phyloP scores from a whole-genome alignment of 2,329 filamentous ascomycete species.

The Pseudocercospora musae region DNA sequence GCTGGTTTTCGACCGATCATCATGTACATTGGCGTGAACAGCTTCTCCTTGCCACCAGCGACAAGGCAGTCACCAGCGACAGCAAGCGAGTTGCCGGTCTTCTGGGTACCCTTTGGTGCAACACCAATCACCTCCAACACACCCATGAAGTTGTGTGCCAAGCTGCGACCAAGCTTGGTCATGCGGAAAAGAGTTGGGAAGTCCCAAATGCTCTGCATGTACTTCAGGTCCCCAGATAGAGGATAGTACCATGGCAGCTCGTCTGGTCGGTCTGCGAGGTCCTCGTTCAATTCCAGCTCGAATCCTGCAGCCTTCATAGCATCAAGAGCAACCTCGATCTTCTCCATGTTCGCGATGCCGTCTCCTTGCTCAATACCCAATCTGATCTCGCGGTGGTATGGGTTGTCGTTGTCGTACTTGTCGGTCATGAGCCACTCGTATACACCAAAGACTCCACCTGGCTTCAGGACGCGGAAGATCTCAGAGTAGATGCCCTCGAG shows the following conservation, averaged over 20 bases:
- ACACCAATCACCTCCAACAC: slow-evolving; percentile 72
- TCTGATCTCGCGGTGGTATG: slow-evolving; percentile 82
- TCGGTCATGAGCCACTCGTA: slow-evolving; percentile 99
- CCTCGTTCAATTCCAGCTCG: slow-evolving; percentile 76
- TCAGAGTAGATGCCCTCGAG: slow-evolving; percentile 90
- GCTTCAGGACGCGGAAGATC: slow-evolving; percentile 93
- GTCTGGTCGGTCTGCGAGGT: slow-evolving; percentile 75
- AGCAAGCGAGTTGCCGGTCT: slow-evolving; percentile 86
- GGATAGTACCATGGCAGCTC: slow-evolving; percentile 92
- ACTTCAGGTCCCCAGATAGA: slow-evolving; percentile 77
- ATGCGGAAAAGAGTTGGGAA: slow-evolving; percentile 81
- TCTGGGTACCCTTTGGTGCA: slow-evolving; percentile 82
- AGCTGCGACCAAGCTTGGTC: slow-evolving; percentile 76
- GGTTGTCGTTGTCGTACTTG: slow-evolving; percentile 83
- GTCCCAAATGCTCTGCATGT: slow-evolving; percentile 75
- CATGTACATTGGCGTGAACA: slow-evolving; percentile 98
- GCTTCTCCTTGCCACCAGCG: slow-evolving; percentile 77
- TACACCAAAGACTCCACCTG: slow-evolving; percentile 90
- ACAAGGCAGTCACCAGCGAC: slow-evolving; percentile 81
- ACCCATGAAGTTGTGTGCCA: slow-evolving; percentile 75
- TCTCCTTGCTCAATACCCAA: slow-evolving; percentile 94
- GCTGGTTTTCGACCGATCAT: slow-evolving; percentile 87
- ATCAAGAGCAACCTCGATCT: slow-evolving; percentile 71
- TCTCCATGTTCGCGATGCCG: slow-evolving; percentile 97
- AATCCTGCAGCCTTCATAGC: slow-evolving; percentile 90